A percentile compares a stretch with the other conserved stretches of the same genome.
phyloP scores from a whole-genome alignment of 257 asterid genomes.

The Coffea eugenioides region DNA sequence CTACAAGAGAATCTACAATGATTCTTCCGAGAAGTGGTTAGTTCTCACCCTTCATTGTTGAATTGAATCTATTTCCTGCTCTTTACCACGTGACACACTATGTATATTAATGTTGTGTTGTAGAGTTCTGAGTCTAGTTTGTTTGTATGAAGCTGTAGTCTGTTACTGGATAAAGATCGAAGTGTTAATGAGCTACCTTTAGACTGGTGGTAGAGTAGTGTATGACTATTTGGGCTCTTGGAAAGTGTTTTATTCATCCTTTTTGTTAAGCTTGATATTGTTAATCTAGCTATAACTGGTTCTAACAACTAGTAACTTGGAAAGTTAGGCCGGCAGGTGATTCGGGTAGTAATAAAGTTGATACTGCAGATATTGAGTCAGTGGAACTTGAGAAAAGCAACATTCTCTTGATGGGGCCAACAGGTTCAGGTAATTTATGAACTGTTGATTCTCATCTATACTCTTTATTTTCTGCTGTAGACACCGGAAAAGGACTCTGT shows the following conservation, averaged over 20 bases:
- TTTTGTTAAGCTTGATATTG: not conserved
- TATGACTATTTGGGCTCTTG: not conserved
- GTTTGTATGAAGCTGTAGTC: not conserved
- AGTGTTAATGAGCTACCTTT: not conserved
- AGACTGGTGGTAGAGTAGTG: not conserved
- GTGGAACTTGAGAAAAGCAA: constrained; percentile 99
- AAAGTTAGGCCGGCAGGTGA: constrained; percentile 77
- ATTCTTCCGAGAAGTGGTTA: constrained; percentile 74
- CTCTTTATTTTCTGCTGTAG: not conserved
- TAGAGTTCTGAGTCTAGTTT: not conserved
- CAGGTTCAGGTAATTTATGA: constrained; percentile 93
- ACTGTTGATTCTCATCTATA: not conserved
- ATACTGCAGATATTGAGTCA: constrained; percentile 55
- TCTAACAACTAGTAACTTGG: constrained; percentile 33
- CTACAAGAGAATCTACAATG: constrained; percentile 90
- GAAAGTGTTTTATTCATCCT: not conserved
- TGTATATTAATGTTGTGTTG: not conserved
- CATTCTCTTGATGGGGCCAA: constrained; percentile 97
- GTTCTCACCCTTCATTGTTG: constrained; percentile 28
- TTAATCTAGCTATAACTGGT: not conserved
- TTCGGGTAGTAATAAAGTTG: constrained; percentile 46
- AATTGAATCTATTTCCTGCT: not conserved
- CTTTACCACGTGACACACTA: not conserved
- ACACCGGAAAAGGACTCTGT: not conserved
- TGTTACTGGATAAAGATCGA: not conserved